phyloP scores from a whole-genome alignment of 495 filamentous ascomycete species.

The Aspergillus ostianus region DNA sequence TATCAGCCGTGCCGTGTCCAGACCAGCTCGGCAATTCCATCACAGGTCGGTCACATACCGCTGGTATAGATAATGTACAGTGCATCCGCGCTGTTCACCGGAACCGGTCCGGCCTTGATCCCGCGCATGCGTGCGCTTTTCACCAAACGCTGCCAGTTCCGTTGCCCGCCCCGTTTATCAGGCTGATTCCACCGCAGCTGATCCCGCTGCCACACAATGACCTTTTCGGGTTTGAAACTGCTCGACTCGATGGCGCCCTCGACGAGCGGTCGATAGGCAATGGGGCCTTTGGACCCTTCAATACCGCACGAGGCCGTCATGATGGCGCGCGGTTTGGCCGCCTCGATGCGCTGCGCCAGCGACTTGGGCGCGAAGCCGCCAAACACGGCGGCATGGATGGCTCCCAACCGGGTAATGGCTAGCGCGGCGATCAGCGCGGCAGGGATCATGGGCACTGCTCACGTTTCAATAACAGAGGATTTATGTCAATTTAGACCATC shows the following conservation, averaged over 20 bases:
- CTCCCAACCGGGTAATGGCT: conserved; percentile 76
- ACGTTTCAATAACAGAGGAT: neutral
- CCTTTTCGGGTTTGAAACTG: conserved; percentile 60
- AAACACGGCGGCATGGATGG: conserved; percentile 89
- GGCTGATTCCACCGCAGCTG: conserved; percentile 71
- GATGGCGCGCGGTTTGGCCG: conserved; percentile 69
- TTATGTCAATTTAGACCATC: neutral
- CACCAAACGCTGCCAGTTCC: conserved; percentile 76
- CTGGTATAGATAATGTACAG: conserved; percentile 91
- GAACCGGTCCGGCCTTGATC: conserved; percentile 66
- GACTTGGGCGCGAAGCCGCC: conserved; percentile 83
- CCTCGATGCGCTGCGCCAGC: conserved; percentile 85
- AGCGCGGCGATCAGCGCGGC: conserved; percentile 81
- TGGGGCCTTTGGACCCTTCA: conserved; percentile 76
- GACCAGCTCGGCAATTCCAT: neutral
- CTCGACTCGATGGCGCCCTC: conserved; percentile 62
- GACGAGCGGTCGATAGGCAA: conserved; percentile 69
- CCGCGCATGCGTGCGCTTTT: conserved; percentile 63
- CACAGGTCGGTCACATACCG: conserved; percentile 33
- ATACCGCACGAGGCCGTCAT: conserved; percentile 92
- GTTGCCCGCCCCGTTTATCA: conserved; percentile 60
- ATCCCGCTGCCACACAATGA: conserved; percentile 77
- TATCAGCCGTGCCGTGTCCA: conserved; percentile 4
- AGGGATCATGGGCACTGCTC: conserved; percentile 91
- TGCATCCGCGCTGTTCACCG: conserved; percentile 71